Evolutionary conservation across 139 green algal species (phyloP).

Genomic region (Chlamydomonas sp.): DNA sequence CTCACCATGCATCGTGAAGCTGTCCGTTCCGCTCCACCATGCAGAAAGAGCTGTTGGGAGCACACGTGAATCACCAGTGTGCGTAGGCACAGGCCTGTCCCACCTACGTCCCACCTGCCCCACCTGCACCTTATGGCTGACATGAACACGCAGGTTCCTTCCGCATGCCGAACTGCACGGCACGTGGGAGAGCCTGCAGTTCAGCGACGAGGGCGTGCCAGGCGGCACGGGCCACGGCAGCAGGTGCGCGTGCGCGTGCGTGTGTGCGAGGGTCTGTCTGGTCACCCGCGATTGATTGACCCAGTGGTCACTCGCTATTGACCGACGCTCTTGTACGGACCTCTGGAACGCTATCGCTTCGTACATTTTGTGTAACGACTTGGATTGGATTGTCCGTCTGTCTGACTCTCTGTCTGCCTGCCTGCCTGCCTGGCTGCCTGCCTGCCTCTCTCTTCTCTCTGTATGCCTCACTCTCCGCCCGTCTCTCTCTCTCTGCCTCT

Average conservation of each 20-base stretch:
- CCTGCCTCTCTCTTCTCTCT: too few species aligned
- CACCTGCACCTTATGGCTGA: conserved; percentile 70
- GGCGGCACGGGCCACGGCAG: background rate
- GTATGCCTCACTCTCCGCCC: too few species aligned
- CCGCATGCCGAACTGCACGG: conserved; percentile 57
- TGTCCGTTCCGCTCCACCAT: background rate
- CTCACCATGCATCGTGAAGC: background rate
- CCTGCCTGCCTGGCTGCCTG: too few species aligned
- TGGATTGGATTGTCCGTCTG: too few species aligned
- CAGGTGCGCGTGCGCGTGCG: background rate
- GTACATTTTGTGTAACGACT: background rate
- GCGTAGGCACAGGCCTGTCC: background rate
- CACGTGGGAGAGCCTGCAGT: conserved; percentile 77
- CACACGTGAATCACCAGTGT: too few species aligned
- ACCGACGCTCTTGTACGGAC: too few species aligned
- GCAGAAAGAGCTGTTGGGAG: conserved; percentile 1
- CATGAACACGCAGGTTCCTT: conserved; percentile 64
- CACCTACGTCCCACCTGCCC: background rate
- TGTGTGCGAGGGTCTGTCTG: background rate
- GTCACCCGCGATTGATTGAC: background rate
- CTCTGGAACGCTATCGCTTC: background rate
- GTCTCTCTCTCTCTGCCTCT: too few species aligned
- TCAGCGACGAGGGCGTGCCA: conserved; percentile 41
- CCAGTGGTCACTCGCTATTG: background rate
- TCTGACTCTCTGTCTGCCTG: too few species aligned